These are phyloP conservation scores for Saccharomycopsis sp. DNA, from an alignment of 805 yeast genomes.

Conservation along the genomic window DNA sequence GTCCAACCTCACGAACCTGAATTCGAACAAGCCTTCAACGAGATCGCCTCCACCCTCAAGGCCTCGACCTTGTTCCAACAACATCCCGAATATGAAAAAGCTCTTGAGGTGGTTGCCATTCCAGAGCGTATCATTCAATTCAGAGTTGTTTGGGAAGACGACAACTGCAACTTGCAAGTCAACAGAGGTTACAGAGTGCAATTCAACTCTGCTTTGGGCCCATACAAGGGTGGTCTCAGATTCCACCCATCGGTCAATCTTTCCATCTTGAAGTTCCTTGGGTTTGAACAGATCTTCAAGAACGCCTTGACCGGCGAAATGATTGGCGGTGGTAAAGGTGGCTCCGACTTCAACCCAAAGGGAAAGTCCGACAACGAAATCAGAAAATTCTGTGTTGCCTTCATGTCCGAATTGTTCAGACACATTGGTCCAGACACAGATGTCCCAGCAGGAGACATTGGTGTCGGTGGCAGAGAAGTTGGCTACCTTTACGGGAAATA, in stretches of 20 bases:
- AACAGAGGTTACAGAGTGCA: slow-evolving; percentile 98
- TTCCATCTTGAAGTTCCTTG: slow-evolving; percentile 90
- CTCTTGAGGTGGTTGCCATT: slow-evolving; percentile 79
- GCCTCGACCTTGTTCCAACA: slow-evolving; percentile 84
- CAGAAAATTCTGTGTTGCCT: slow-evolving; percentile 92
- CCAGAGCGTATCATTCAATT: slow-evolving; percentile 96
- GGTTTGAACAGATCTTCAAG: slow-evolving; percentile 97
- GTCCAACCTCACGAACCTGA: slow-evolving; percentile 75
- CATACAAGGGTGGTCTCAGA: slow-evolving; percentile 98
- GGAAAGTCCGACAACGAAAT: slow-evolving; percentile 88
- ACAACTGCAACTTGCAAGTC: slow-evolving; percentile 81
- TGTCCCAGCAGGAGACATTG: slow-evolving; percentile 99
- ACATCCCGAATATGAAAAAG: slow-evolving; percentile 84
- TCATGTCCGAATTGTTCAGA: slow-evolving; percentile 92
- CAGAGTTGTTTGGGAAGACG: slow-evolving; percentile 98
- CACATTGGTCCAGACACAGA: slow-evolving; percentile 97
- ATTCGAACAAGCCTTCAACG: slow-evolving; percentile 97
- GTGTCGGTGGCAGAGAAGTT: slow-evolving; percentile 94
- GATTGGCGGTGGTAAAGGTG: slow-evolving; percentile 99
- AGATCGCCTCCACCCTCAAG: slow-evolving; percentile 77
- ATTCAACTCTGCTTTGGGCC: slow-evolving; percentile 97
- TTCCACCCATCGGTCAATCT: slow-evolving; percentile 96
- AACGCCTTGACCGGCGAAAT: slow-evolving; percentile 93
- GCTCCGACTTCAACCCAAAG: slow-evolving; percentile 96
- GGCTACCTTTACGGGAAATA: slow-evolving; percentile 96